A percentile compares a stretch with the other conserved stretches of the same genome.
phyloP scores from a whole-genome alignment of 1,139 yeast genomes.

The Saccharomyces hybrid region DNA sequence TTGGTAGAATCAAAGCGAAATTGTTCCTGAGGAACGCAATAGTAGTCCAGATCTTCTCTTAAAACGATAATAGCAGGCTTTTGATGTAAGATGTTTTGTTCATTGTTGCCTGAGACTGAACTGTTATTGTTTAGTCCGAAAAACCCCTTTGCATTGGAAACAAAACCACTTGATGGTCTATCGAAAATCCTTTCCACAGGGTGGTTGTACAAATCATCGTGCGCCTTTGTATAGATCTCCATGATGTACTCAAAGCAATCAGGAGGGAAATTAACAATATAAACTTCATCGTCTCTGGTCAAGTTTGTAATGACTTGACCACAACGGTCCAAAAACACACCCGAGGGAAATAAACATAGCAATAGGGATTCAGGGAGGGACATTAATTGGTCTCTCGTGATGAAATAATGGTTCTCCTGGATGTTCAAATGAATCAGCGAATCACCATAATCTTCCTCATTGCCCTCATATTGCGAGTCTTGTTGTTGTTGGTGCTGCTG shows the following conservation, averaged over 20 bases:
- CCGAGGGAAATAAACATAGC: slow-evolving; percentile 85
- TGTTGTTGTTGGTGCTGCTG: not conserved
- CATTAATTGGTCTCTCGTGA: slow-evolving; percentile 84
- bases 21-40: slow-evolving; percentile 57
- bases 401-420: slow-evolving; percentile 65
- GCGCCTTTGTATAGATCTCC: slow-evolving; percentile 39
- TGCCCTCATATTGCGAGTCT: slow-evolving; percentile 20
- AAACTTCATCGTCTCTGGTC: slow-evolving; percentile 69
- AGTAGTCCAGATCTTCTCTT: slow-evolving; percentile 90
- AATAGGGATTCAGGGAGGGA: slow-evolving; percentile 85
- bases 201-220: slow-evolving; percentile 26
- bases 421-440: slow-evolving; percentile 64
- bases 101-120: slow-evolving; percentile 30
- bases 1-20: slow-evolving; percentile 34
- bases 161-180: slow-evolving; percentile 17
- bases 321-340: slow-evolving; percentile 67
- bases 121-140: slow-evolving; percentile 11
- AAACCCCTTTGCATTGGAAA: slow-evolving; percentile 37
- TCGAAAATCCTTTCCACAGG: slow-evolving; percentile 28
- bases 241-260: slow-evolving; percentile 78
- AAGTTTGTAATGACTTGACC: slow-evolving; percentile 70
- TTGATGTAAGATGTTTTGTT: slow-evolving; percentile 56
- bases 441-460: slow-evolving; percentile 45
- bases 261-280: slow-evolving; percentile 74
- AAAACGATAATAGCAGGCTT: slow-evolving; percentile 90